phyloP scores from a whole-genome alignment of 2,329 filamentous ascomycete genomes.

The Nemania sp. region DNA sequence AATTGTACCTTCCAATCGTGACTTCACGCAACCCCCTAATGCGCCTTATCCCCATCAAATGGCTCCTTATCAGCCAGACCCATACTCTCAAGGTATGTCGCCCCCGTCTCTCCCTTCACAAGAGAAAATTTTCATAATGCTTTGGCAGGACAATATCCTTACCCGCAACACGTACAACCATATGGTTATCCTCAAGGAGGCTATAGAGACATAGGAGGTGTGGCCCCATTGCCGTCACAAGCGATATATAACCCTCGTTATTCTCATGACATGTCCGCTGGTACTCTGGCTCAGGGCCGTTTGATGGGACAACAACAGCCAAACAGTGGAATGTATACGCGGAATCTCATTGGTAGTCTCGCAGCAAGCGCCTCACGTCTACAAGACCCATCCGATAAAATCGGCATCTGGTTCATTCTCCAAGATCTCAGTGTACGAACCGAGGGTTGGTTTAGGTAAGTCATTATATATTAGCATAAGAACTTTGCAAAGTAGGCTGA shows the following conservation, averaged over 20 bases:
- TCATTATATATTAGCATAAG: slow-evolving; percentile 24
- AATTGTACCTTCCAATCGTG: slow-evolving; percentile 49
- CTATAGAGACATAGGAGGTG: slow-evolving; percentile 47
- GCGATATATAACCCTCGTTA: slow-evolving; percentile 51
- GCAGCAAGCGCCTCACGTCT: slow-evolving; percentile 89
- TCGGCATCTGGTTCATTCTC: slow-evolving; percentile 96
- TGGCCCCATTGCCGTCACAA: slow-evolving; percentile 47
- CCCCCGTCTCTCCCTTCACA: neutral
- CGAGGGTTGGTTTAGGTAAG: slow-evolving; percentile 88
- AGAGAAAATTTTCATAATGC: slow-evolving; percentile 30
- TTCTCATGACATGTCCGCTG: slow-evolving; percentile 54
- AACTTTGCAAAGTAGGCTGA: slow-evolving; percentile 28
- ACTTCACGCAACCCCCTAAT: slow-evolving; percentile 45
- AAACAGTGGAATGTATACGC: slow-evolving; percentile 87
- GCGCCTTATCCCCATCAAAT: slow-evolving; percentile 46
- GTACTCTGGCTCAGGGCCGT: slow-evolving; percentile 51
- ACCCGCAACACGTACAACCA: slow-evolving; percentile 46
- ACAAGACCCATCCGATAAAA: slow-evolving; percentile 80
- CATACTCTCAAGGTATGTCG: slow-evolving; percentile 47
- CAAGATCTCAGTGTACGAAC: slow-evolving; percentile 95
- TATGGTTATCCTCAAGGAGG: slow-evolving; percentile 48
- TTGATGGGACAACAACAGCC: slow-evolving; percentile 56
- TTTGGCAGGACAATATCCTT: slow-evolving; percentile 44
- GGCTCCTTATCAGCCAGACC: slow-evolving; percentile 46
- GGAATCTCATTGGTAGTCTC: slow-evolving; percentile 93